Base-by-base conservation (phyloP, 352 stramenopile species). In the Globisporangium paddicum region DNA sequence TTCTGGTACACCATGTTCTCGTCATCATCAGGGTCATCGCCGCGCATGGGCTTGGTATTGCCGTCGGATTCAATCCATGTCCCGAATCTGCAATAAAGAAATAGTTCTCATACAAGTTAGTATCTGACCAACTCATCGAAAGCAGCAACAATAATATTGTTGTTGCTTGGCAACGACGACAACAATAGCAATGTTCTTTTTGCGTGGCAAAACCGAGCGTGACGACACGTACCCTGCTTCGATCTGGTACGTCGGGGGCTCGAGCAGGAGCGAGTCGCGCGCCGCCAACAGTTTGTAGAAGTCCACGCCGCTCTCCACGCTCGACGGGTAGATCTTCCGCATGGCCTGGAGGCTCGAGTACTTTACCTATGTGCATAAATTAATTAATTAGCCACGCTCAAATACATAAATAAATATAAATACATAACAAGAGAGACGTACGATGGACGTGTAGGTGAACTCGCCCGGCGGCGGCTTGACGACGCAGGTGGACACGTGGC, bases 51-150 rank as follows among this genome's bases (percentile, higher is more conserved):
- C 23, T 86, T 82, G 1, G 82, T 92, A 51, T 92, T 86, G 45
- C 82, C 82, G 37, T 92, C 77, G 0, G 82, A 89, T 47, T 92
- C 82, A 35, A 92, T 90, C 82, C 82, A 92, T 16, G 82, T 92
- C 37, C 82, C 82, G 35, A 92, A 92, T 18, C 72, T 82, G 32
- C 9, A 32, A 45, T 30, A 28, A 2, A 37, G 40, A 14, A 38
- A 38, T 23, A n/a, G n/a, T n/a, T n/a, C n/a, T 7, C 7, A 8
- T 32, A 32, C 28, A 32, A 61, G 16, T 28, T 38, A 40, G 18
- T 40, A 7, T 32, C 28, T 47, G 18, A 35, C 18, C 6, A 46
- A 19, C 11, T 37, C 16, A n/a, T 23, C 16, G 44, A 19, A 19
- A 19, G 25, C 23, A 46, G 25, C 5, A n/a, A 7, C 35, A 42